phyloP scores from a whole-genome alignment of 768 basidiomycete species.

The Amyloporia xantha region DNA sequence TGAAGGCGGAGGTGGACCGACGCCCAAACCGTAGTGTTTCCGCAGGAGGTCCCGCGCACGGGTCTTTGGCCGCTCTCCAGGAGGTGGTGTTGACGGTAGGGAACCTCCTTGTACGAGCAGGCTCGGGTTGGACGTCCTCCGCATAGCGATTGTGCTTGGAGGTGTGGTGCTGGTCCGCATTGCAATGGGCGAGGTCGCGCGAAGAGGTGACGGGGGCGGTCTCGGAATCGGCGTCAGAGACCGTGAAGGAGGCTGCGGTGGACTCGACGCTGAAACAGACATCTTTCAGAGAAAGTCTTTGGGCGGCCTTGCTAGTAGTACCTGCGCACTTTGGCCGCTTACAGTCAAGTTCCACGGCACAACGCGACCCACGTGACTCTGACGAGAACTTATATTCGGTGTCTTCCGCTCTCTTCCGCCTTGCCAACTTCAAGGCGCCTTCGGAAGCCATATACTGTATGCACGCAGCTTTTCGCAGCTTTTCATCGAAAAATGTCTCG shows the following conservation, averaged over 20 bases:
- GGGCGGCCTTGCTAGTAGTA: no score
- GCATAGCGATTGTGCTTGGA: background rate
- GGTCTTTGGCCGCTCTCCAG: slow-evolving; percentile 18
- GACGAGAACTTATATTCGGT: no score
- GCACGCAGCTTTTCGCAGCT: no score
- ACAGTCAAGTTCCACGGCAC: no score
- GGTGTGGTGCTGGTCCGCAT: slow-evolving; percentile 12
- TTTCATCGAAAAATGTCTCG: no score
- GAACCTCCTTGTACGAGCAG: background rate
- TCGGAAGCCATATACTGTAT: no score
- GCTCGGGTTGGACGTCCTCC: slow-evolving; percentile 1
- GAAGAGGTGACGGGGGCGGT: slow-evolving; percentile 34
- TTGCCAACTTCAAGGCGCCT: no score
- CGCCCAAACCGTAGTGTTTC: slow-evolving; percentile 81
- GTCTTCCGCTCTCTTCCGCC: no score
- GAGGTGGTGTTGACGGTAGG: background rate
- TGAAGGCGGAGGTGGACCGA: slow-evolving; percentile 57
- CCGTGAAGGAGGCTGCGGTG: slow-evolving; percentile 10
- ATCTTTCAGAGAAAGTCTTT: no score
- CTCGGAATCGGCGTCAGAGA: slow-evolving; percentile 21
- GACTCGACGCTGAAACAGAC: slow-evolving; percentile 6
- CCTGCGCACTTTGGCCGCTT: no score
- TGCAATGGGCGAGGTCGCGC: slow-evolving; percentile 31
- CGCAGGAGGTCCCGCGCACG: slow-evolving; percentile 71
- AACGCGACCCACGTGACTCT: no score